Conservation (phyloP, 2,329 filamentous ascomycete genomes). For the Phialemoniopsis sp. region DNA sequence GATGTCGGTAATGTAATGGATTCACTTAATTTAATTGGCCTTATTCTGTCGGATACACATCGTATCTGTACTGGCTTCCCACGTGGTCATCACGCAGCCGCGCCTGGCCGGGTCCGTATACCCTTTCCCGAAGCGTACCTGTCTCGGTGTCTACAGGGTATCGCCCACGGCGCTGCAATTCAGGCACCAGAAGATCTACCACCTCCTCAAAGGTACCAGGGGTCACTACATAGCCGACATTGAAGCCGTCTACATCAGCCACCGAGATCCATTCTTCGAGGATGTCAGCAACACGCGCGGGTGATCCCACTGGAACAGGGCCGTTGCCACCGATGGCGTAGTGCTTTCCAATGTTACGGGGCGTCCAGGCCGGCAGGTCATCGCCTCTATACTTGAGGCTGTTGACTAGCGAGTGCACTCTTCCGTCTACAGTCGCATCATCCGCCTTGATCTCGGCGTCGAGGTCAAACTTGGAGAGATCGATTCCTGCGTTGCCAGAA, state of each 20-base stretch:
- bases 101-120: slow-evolving; percentile 3
- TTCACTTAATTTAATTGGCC: too few species aligned
- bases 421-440: slow-evolving; percentile 1
- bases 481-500: too few species aligned
- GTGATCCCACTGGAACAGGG: slow-evolving; percentile 60
- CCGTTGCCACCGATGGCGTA: slow-evolving; percentile 4
- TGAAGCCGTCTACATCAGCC: slow-evolving; percentile 68
- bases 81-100: slow-evolving; percentile 4
- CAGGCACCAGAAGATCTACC: slow-evolving; percentile 7
- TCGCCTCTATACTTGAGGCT: neutral
- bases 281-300: slow-evolving; percentile 60
- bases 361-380: slow-evolving; percentile 2
- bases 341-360: slow-evolving; percentile 1
- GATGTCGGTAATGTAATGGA: too few species aligned
- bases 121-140: slow-evolving; percentile 3
- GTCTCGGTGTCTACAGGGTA: slow-evolving; percentile 1
- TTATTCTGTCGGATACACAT: too few species aligned
- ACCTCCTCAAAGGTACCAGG: slow-evolving; percentile 10
- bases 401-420: slow-evolving; percentile 4
- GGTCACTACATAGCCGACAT: slow-evolving; percentile 5
- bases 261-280: slow-evolving; percentile 65
- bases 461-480: too few species aligned
- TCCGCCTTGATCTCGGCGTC: slow-evolving; percentile 3
- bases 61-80: slow-evolving; percentile 5
- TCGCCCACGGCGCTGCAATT: slow-evolving; percentile 6